Conservation (phyloP, 2,329 filamentous ascomycete species). For the Alternaria sp. region DNA sequence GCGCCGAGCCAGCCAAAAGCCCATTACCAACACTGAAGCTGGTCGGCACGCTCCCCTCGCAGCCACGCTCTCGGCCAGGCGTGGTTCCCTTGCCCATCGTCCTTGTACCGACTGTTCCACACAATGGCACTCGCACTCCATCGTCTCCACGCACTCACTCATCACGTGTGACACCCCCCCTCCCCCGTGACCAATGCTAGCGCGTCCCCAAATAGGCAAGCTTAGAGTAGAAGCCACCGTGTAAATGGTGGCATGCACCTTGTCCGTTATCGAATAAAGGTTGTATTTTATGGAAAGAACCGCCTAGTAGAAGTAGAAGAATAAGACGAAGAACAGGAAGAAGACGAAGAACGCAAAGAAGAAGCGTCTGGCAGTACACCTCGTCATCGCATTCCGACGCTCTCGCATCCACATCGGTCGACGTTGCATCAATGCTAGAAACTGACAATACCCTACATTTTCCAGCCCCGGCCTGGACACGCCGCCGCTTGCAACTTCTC, state of each 20-base stretch:
- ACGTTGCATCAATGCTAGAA: constrained; percentile 43
- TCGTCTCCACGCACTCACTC: constrained; percentile 16
- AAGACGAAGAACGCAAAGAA: constrained; percentile 16
- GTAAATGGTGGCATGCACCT: background rate
- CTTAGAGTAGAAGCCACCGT: constrained; percentile 13
- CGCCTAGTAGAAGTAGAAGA: constrained; percentile 9
- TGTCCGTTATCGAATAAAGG: constrained; percentile 19
- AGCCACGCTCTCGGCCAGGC: constrained; percentile 6
- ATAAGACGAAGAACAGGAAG: too few relatives aligned
- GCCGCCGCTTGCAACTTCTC: constrained; percentile 19
- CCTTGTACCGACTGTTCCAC: constrained; percentile 4
- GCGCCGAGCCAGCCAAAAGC: constrained; percentile 31
- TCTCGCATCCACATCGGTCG: constrained; percentile 30
- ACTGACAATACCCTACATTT: constrained; percentile 30
- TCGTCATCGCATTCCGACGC: constrained; percentile 30
- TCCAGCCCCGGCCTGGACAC: constrained; percentile 11
- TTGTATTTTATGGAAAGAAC: constrained; percentile 33
- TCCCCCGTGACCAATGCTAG: constrained; percentile 13
- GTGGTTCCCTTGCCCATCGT: constrained; percentile 7
- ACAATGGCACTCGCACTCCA: constrained; percentile 2
- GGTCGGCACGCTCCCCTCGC: background rate
- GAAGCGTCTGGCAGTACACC: constrained; percentile 18
- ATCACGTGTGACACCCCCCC: constrained; percentile 16
- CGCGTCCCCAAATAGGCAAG: constrained; percentile 13
- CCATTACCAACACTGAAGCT: constrained; percentile 13